These are phyloP conservation scores for Malassezia japonica DNA, from an alignment of 1,284 basidiomycete species.

Conservation along the genomic window DNA sequence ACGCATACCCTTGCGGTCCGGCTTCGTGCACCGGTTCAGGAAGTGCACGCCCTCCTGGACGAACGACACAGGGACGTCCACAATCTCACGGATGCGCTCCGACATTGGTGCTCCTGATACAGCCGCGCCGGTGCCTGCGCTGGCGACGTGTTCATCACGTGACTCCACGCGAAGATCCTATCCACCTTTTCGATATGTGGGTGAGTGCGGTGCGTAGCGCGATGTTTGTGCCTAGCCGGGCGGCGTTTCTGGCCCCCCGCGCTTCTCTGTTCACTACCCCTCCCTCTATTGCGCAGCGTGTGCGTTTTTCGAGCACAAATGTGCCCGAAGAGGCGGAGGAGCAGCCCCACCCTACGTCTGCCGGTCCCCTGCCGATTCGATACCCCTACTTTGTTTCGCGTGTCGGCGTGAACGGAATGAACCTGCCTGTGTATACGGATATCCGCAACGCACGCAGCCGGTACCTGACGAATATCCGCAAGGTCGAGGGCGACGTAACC, in stretches of 20 bases:
- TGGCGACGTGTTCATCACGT: not conserved
- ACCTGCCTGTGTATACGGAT: conserved; percentile 33
- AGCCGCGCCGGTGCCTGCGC: not conserved
- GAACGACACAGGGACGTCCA: conserved; percentile 85
- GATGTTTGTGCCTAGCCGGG: not conserved
- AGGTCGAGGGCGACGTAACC: conserved; percentile 25
- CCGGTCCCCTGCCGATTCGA: conserved; percentile 2
- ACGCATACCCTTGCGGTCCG: conserved; percentile 78
- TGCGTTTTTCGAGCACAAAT: no score
- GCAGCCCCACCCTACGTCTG: not conserved
- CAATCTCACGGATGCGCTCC: conserved; percentile 79
- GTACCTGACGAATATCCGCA: conserved; percentile 27
- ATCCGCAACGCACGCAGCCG: conserved; percentile 24
- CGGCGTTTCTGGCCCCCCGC: no score
- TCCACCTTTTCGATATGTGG: not conserved
- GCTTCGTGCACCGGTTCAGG: conserved; percentile 93
- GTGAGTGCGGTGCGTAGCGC: not conserved
- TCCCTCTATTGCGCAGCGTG: not conserved
- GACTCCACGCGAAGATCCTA: not conserved
- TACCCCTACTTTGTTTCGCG: conserved; percentile 34
- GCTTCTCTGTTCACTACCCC: no score
- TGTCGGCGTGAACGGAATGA: conserved; percentile 23
- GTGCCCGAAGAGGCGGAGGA: no score
- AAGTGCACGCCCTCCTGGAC: conserved; percentile 89
- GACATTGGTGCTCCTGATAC: conserved; percentile 56